A percentile compares a stretch with the other conserved stretches of the same genome.
These are phyloP conservation scores for Gnomoniopsis smithogilvyi DNA, from an alignment of 2,329 filamentous ascomycete species.

Conservation along the genomic window DNA sequence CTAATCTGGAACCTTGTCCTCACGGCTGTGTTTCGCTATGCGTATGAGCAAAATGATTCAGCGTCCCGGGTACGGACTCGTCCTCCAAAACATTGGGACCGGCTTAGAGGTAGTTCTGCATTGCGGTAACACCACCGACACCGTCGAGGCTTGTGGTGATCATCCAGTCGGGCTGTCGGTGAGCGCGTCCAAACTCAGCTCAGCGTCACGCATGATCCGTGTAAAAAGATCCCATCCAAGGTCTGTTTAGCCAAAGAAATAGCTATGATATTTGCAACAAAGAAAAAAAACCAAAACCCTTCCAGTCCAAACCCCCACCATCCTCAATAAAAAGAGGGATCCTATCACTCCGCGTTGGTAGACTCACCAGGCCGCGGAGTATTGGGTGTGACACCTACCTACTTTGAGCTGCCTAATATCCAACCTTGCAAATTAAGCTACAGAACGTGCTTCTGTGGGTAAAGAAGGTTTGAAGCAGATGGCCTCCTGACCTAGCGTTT, in stretches of 20 bases:
- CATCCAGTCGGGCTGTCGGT: background rate
- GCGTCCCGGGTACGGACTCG: slow-evolving; percentile 1
- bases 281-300: too few relatives aligned
- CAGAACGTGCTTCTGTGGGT: background rate
- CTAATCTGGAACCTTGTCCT: slow-evolving; percentile 8
- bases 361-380: slow-evolving; percentile 5
- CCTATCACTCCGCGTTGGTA: background rate
- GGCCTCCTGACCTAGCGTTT: background rate
- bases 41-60: background rate
- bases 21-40: slow-evolving; percentile 6
- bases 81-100: background rate
- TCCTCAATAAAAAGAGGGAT: background rate
- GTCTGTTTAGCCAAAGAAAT: background rate
- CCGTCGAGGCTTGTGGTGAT: background rate
- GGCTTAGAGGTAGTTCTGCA: background rate
- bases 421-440: background rate
- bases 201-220: background rate
- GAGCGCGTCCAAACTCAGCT: background rate
- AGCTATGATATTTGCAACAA: too few relatives aligned
- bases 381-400: background rate
- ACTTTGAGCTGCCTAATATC: too few relatives aligned
- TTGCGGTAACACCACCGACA: background rate
- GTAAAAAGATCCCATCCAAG: background rate
- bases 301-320: too few relatives aligned
- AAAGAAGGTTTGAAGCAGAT: background rate